Evolutionary conservation across 2,329 filamentous ascomycete genomes (phyloP).

Genomic region (Penicillium sp.): DNA sequence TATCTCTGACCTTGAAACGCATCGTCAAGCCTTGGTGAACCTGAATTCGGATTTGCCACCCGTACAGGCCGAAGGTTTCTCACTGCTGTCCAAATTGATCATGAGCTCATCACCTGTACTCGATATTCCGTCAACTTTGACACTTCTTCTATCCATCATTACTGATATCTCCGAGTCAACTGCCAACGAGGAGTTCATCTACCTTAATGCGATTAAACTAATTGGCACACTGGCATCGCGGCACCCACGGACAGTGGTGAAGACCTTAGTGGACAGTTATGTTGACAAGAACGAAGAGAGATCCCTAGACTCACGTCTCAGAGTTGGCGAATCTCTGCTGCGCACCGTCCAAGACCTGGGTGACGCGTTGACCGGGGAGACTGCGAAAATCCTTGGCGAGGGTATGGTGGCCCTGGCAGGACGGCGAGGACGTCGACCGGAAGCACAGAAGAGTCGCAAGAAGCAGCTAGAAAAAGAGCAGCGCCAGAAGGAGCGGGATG

Average conservation of each 20-base stretch:
- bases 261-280: slow-evolving; percentile 40
- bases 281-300: slow-evolving; percentile 36
- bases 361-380: slow-evolving; percentile 35
- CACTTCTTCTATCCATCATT: slow-evolving; percentile 39
- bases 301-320: slow-evolving; percentile 39
- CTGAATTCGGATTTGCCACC: slow-evolving; percentile 40
- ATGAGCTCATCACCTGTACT: slow-evolving; percentile 41
- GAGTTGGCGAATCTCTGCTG: slow-evolving; percentile 40
- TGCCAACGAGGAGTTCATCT: slow-evolving; percentile 42
- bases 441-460: slow-evolving; percentile 31
- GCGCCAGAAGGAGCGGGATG: slow-evolving; percentile 27
- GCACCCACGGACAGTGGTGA: slow-evolving; percentile 41
- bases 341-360: slow-evolving; percentile 42
- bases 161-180: slow-evolving; percentile 31
- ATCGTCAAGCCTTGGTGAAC: slow-evolving; percentile 40
- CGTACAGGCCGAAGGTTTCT: slow-evolving; percentile 44
- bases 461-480: slow-evolving; percentile 26
- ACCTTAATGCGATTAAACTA: slow-evolving; percentile 42
- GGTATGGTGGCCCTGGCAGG: slow-evolving; percentile 40
- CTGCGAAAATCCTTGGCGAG: slow-evolving; percentile 37
- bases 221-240: slow-evolving; percentile 39
- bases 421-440: slow-evolving; percentile 35
- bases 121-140: slow-evolving; percentile 42
- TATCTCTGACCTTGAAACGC: slow-evolving; percentile 37
- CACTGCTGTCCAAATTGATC: slow-evolving; percentile 38